Evolutionary conservation across 345 rosid genomes (phyloP), one percentile per base, ranked within the genome.

Genomic region (Angophora floribunda): DNA sequence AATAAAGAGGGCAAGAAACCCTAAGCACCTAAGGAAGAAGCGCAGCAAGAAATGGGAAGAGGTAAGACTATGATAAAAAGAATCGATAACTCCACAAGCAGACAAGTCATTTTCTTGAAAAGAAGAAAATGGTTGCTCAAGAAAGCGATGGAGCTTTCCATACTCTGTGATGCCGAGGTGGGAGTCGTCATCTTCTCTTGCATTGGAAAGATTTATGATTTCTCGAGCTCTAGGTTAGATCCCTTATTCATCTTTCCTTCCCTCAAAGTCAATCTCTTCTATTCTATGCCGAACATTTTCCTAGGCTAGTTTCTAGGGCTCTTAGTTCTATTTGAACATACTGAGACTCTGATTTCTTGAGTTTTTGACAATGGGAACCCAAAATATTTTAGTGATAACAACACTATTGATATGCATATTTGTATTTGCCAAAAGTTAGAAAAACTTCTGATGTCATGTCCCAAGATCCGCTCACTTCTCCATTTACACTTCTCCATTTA

Each of bases 131-230:
- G 89, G 52, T 86, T 88, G 13, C 82, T 88, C 78, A 88, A 88
- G 89, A 88, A 88, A 53, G 89, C 89, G 6, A 51, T 28, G 53
- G 89, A 88, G 89, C 89, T 88, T 41, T 85, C 89, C 32, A 85
- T 61, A 6, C 89, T 88, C 2, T 88, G 89, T 0, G 89, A 88
- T 2, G 88, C 88, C 13, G 85, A 87, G 41, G 51, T 87, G 75
- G 88, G 85, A 51, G n/a, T 87, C 3, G n/a, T 87, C 13, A 28
- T 87, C 52, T 87, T 87, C 85, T 70, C 88, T 14, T 51, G 79
- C 13, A 87, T 47, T 0, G 88, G 85, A 17, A 87, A 87, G 88
- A 30, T 70, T 65, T 87, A 47, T 9, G 85, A 87, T 22, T 87
- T 65, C 85, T 22, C 88, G 6, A 87, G 85, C 50, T 70, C 88